Percentiles rank a stretch among this genome's conserved stretches.
These are phyloP conservation scores for Penicillium goetzii DNA, from an alignment of 495 filamentous ascomycete species.

Conservation along the genomic window DNA sequence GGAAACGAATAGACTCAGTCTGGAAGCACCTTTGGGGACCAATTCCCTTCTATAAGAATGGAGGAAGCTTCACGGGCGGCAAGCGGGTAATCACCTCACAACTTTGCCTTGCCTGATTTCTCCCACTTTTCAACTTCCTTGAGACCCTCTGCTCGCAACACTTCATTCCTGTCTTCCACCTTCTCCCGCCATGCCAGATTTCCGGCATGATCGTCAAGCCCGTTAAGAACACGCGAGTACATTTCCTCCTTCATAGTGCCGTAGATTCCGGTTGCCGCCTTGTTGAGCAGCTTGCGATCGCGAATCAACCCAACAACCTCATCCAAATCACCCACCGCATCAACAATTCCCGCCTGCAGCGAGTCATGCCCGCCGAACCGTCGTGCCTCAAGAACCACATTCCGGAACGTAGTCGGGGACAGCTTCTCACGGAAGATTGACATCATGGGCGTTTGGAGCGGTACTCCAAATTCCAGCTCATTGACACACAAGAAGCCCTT, in stretches of 20 bases:
- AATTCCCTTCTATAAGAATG: background rate
- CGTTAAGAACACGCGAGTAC: constrained; percentile 63
- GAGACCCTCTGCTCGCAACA: constrained; percentile 27
- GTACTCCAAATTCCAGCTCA: constrained; percentile 76
- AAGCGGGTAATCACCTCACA: constrained; percentile 31
- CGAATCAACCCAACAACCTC: constrained; percentile 59
- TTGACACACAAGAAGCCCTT: constrained; percentile 76
- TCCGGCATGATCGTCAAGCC: constrained; percentile 50
- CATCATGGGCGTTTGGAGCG: constrained; percentile 71
- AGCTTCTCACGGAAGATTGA: constrained; percentile 74
- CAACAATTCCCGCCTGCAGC: constrained; percentile 66
- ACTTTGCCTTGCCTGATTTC: constrained; percentile 48
- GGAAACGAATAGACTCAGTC: background rate
- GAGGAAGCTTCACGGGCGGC: background rate
- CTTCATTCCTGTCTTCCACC: constrained; percentile 36
- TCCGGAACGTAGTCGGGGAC: constrained; percentile 54
- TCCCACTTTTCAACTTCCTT: constrained; percentile 46
- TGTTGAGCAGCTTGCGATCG: constrained; percentile 58
- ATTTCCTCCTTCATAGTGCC: constrained; percentile 72
- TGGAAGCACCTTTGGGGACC: background rate
- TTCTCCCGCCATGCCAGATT: constrained; percentile 51
- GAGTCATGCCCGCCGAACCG: constrained; percentile 64
- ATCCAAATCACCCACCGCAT: constrained; percentile 65
- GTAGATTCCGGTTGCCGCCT: constrained; percentile 65
- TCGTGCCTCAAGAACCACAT: constrained; percentile 69